These are phyloP conservation scores for Acanthamoeba quina DNA, from an alignment of 208 protist species.

Conservation along the genomic window DNA sequence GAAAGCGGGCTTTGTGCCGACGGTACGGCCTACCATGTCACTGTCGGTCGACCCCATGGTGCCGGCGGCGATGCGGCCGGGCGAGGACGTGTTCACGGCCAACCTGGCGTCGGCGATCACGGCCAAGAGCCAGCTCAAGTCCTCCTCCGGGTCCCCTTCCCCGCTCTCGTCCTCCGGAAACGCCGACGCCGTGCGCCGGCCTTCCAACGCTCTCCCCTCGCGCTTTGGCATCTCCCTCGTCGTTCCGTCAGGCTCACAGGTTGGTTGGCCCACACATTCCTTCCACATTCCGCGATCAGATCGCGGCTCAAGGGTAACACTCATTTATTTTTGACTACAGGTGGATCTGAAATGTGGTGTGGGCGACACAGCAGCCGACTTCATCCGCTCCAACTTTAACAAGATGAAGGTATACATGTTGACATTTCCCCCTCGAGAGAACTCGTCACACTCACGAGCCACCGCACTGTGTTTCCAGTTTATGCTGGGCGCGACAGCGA, in stretches of 20 bases:
- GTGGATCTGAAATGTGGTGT: background rate
- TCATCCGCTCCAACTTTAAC: background rate
- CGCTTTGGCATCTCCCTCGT: conserved; percentile 25
- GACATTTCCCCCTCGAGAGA: background rate
- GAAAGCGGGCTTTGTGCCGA: background rate
- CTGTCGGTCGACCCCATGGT: background rate
- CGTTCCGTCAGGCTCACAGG: background rate
- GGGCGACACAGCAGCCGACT: conserved; percentile 15
- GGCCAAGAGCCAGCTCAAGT: background rate
- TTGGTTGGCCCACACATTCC: background rate
- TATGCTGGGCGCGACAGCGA: background rate
- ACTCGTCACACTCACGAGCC: no score
- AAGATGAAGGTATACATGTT: background rate
- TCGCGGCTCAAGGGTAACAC: background rate
- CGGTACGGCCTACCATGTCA: background rate
- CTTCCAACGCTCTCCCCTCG: background rate
- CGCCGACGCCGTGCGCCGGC: background rate
- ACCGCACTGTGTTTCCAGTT: background rate
- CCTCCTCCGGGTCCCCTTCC: background rate
- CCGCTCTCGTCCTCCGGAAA: background rate
- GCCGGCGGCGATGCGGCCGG: conserved; percentile 2
- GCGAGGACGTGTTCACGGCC: conserved; percentile 41
- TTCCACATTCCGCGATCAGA: no score
- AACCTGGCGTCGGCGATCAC: conserved; percentile 31
- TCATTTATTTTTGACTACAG: background rate